Conservation (phyloP, 768 basidiomycete species). For the Panus rudis region DNA sequence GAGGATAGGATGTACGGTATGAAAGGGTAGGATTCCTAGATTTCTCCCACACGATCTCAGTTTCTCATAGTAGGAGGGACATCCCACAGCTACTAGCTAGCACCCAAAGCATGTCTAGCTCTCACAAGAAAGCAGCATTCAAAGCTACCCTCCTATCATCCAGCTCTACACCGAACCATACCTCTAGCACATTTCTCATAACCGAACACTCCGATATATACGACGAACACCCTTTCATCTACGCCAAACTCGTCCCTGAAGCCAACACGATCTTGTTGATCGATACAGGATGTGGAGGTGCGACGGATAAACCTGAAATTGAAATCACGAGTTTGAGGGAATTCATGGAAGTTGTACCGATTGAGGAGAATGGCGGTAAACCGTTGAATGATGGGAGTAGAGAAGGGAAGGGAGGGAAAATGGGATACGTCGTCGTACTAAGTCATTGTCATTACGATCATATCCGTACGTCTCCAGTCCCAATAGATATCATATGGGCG, state of each 20-base stretch:
- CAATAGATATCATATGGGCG: background rate
- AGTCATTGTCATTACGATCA: conserved; percentile 57
- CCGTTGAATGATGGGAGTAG: conserved; percentile 46
- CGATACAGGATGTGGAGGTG: conserved; percentile 52
- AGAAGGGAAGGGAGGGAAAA: conserved; percentile 25
- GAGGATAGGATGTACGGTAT: conserved; percentile 39
- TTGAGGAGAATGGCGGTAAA: conserved; percentile 34
- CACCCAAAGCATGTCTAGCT: background rate
- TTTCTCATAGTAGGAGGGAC: no score
- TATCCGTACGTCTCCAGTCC: conserved; percentile 36
- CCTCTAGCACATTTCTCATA: conserved; percentile 35
- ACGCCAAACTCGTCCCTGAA: conserved; percentile 36
- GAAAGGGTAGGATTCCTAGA: background rate
- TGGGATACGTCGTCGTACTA: conserved; percentile 41
- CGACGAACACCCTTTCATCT: conserved; percentile 48
- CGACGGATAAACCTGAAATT: conserved; percentile 32
- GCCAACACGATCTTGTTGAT: conserved; percentile 39
- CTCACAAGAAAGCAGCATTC: conserved; percentile 23
- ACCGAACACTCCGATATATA: conserved; percentile 46
- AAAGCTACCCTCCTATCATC: conserved; percentile 23
- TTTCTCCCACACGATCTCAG: no score
- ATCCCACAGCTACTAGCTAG: background rate
- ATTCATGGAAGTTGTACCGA: conserved; percentile 40
- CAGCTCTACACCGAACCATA: conserved; percentile 9
- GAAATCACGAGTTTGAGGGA: conserved; percentile 36